A percentile compares a stretch with the other conserved stretches of the same genome.
phyloP scores from a whole-genome alignment of 768 basidiomycete species.

The Naganishia antarctica region DNA sequence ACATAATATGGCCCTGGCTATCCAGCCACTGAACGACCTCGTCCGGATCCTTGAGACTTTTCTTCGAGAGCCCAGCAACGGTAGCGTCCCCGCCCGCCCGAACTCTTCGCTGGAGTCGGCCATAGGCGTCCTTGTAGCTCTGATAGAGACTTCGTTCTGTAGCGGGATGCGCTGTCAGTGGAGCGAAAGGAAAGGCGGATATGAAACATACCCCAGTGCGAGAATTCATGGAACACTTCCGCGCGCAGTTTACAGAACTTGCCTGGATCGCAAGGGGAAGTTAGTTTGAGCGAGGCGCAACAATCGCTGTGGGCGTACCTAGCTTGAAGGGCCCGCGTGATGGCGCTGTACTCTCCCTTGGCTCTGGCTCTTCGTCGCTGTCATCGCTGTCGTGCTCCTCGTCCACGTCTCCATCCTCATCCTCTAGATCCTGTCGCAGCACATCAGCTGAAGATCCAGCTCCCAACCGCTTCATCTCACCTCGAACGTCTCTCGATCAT shows the following conservation, averaged over 20 bases:
- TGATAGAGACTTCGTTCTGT: constrained; percentile 37
- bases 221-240: constrained; percentile 40
- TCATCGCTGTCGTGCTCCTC: constrained; percentile 49
- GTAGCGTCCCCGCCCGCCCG: constrained; percentile 59
- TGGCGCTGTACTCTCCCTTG: background rate
- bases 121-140: constrained; percentile 35
- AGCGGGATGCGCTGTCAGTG: constrained; percentile 49
- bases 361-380: constrained; percentile 66
- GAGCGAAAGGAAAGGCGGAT: constrained; percentile 65
- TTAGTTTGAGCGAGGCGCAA: no score
- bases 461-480: constrained; percentile 43
- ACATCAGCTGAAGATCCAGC: background rate
- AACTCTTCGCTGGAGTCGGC: constrained; percentile 42
- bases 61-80: constrained; percentile 20
- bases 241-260: constrained; percentile 38
- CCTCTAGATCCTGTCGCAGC: constrained; percentile 30
- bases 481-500: constrained; percentile 67
- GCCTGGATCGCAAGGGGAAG: no score
- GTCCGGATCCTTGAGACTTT: constrained; percentile 36
- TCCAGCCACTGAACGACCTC: constrained; percentile 44
- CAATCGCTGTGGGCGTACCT: no score
- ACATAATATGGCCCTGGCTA: constrained; percentile 33
- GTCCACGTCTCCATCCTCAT: no score
- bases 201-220: constrained; percentile 56
- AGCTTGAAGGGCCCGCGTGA: constrained; percentile 23